Conservation (phyloP, 1,139 yeast genomes). For the Diutina pseudorugosa region DNA sequence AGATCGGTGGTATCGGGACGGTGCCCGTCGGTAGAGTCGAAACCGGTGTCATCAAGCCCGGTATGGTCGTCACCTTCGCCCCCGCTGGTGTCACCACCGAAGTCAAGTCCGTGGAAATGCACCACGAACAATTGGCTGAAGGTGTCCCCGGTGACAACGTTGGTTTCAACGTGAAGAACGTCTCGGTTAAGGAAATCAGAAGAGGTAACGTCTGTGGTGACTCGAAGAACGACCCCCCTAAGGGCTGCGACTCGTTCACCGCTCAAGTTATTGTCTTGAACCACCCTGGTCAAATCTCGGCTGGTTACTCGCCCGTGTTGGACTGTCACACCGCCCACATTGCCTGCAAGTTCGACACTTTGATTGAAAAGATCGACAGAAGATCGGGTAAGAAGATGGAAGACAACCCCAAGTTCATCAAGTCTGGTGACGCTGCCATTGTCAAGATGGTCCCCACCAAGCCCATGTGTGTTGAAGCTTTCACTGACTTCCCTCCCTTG, state of each 20-base stretch:
- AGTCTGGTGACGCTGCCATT: conserved; percentile 91
- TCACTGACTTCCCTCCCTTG: conserved; percentile 96
- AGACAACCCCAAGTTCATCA: conserved; percentile 75
- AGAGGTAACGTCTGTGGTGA: conserved; percentile 96
- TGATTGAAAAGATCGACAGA: conserved; percentile 85
- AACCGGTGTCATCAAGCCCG: conserved; percentile 86
- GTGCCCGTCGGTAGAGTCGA: conserved; percentile 94
- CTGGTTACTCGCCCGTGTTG: conserved; percentile 88
- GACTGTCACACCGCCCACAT: conserved; percentile 95
- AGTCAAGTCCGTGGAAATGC: conserved; percentile 91
- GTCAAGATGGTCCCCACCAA: conserved; percentile 87
- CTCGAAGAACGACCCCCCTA: conserved; percentile 91
- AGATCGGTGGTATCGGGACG: conserved; percentile 89
- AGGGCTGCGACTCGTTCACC: conserved; percentile 71
- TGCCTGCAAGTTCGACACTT: conserved; percentile 83
- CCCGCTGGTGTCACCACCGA: conserved; percentile 91
- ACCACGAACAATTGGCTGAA: conserved; percentile 76
- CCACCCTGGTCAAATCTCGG: conserved; percentile 91
- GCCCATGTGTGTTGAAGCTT: conserved; percentile 97
- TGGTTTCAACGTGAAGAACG: conserved; percentile 92
- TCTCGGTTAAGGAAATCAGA: conserved; percentile 86
- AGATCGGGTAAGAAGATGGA: conserved; percentile 84
- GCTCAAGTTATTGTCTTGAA: conserved; percentile 85
- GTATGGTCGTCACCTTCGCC: conserved; percentile 84
- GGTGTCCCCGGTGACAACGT: conserved; percentile 94